These are phyloP conservation scores for Lathyrus sativus DNA, from an alignment of 306 rosid species.

Conservation along the genomic window DNA sequence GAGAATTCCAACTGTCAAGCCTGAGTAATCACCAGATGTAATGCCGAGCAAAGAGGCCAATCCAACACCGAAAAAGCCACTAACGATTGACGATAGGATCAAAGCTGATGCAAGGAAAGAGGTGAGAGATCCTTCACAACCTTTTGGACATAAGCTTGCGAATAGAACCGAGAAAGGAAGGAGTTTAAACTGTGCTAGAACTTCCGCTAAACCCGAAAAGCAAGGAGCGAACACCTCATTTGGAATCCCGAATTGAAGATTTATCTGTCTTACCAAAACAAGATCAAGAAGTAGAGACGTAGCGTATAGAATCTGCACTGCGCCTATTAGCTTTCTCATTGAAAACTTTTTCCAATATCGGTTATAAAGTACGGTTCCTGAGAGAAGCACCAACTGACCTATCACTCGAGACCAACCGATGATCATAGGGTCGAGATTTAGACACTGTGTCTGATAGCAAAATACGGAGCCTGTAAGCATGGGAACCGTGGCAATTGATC, in stretches of 20 bases:
- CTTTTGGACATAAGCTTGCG: conserved; percentile 67
- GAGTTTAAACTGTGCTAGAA: conserved; percentile 77
- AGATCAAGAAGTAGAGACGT: conserved; percentile 77
- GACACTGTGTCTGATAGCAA: conserved; percentile 84
- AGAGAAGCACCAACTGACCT: conserved; percentile 82
- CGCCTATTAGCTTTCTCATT: conserved; percentile 60
- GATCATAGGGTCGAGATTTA: conserved; percentile 69
- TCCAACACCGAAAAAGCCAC: conserved; percentile 79
- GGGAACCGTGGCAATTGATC: conserved; percentile 75
- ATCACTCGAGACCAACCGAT: conserved; percentile 74
- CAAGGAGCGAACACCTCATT: conserved; percentile 69
- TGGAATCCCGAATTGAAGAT: conserved; percentile 66
- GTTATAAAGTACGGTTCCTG: conserved; percentile 63
- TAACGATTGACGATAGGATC: conserved; percentile 68
- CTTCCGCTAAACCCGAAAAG: conserved; percentile 76
- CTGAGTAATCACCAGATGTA: conserved; percentile 64
- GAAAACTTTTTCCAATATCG: conserved; percentile 61
- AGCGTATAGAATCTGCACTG: conserved; percentile 66
- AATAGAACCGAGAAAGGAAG: conserved; percentile 79
- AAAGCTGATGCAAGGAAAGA: conserved; percentile 78
- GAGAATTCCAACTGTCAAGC: conserved; percentile 61
- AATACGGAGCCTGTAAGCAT: conserved; percentile 78
- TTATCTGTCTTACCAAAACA: conserved; percentile 66
- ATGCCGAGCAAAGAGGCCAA: conserved; percentile 71
- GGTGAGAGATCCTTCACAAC: conserved; percentile 91